These are phyloP conservation scores for Aspergillus biplanus DNA, from an alignment of 495 filamentous ascomycete species.

Conservation along the genomic window DNA sequence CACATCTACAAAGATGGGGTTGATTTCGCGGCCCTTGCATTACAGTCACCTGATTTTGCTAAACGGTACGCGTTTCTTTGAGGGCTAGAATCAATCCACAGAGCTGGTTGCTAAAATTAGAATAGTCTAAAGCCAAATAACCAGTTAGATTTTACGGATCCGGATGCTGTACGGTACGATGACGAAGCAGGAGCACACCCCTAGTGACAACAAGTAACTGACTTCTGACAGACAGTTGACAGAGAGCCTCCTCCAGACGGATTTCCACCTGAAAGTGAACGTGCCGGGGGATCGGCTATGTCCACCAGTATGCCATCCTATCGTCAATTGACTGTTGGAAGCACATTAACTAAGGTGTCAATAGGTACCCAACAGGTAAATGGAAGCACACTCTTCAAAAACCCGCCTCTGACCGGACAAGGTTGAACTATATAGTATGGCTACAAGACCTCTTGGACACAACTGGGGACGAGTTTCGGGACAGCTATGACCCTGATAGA, in stretches of 20 bases:
- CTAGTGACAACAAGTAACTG: not conserved
- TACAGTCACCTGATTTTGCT: constrained; percentile 61
- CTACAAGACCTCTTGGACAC: constrained; percentile 83
- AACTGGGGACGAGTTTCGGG: constrained; percentile 55
- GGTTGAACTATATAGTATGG: constrained; percentile 90
- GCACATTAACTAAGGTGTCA: constrained; percentile 3
- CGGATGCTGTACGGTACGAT: constrained; percentile 67
- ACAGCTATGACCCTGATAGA: constrained; percentile 59
- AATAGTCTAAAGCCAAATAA: constrained; percentile 60
- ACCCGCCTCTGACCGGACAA: constrained; percentile 27
- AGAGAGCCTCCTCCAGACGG: constrained; percentile 71
- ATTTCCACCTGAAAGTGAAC: constrained; percentile 73
- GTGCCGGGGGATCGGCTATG: constrained; percentile 82
- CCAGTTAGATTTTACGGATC: constrained; percentile 81
- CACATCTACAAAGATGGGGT: constrained; percentile 63
- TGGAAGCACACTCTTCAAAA: not conserved
- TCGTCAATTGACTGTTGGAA: not conserved
- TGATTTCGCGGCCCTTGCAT: constrained; percentile 63
- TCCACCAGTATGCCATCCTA: constrained; percentile 65
- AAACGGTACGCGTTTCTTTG: constrained; percentile 45
- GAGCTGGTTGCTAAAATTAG: constrained; percentile 20
- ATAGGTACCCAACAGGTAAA: constrained; percentile 69
- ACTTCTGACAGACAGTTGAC: constrained; percentile 67
- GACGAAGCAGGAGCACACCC: not conserved
- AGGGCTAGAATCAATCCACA: not conserved